phyloP scores from a whole-genome alignment of 108 stramenopile genomes.

The Aurantiochytrium sp. region DNA sequence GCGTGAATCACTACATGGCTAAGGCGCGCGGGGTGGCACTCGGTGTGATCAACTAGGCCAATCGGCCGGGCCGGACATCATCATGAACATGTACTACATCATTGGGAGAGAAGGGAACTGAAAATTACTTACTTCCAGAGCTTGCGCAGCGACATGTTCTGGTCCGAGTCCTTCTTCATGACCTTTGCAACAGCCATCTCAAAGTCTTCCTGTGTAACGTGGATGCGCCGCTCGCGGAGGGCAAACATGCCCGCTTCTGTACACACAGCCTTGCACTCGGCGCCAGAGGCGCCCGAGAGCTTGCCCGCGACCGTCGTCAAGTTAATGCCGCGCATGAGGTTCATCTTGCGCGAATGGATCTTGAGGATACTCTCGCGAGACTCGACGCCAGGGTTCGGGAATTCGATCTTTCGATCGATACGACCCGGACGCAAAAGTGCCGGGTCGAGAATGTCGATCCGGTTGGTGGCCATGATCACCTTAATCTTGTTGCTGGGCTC shows the following conservation, averaged over 20 bases:
- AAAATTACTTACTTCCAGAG: slow-evolving; percentile 86
- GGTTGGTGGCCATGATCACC: slow-evolving; percentile 95
- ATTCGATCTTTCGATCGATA: slow-evolving; percentile 95
- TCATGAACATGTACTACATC: too few relatives aligned
- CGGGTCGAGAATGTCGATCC: slow-evolving; percentile 94
- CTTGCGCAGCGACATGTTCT: slow-evolving; percentile 86
- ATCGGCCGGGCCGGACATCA: too few relatives aligned
- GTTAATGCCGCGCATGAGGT: slow-evolving; percentile 90
- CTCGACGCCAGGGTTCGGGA: slow-evolving; percentile 82
- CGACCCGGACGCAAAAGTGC: slow-evolving; percentile 88
- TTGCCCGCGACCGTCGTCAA: slow-evolving; percentile 83
- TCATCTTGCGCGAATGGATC: slow-evolving; percentile 96
- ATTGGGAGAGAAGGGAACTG: too few relatives aligned
- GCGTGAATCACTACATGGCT: too few relatives aligned
- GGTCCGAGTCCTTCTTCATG: slow-evolving; percentile 98
- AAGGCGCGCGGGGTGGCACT: too few relatives aligned
- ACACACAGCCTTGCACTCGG: slow-evolving; percentile 99
- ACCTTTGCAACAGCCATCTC: slow-evolving; percentile 99
- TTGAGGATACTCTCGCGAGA: slow-evolving; percentile 83
- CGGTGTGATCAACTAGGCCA: too few relatives aligned
- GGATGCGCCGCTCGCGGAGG: slow-evolving; percentile 92
- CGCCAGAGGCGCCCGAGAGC: slow-evolving; percentile 89
- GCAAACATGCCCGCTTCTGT: slow-evolving; percentile 99
- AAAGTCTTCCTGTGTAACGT: slow-evolving; percentile 99
- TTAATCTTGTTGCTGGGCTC: slow-evolving; percentile 98